phyloP scores from a whole-genome alignment of 2,329 filamentous ascomycete species.

The Penicillium capsulatum region DNA sequence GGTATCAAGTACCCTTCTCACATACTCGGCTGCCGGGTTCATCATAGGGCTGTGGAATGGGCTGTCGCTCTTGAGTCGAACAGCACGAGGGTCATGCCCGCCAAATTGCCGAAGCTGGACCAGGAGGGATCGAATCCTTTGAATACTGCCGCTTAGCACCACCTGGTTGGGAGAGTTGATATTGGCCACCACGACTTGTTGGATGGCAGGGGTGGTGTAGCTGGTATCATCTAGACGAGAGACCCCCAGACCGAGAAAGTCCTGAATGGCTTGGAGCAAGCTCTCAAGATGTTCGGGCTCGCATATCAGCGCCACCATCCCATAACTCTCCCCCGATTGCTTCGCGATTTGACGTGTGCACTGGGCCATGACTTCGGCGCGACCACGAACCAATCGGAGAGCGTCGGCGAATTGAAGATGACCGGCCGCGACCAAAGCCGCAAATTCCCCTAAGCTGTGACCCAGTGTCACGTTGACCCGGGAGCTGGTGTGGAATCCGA shows the following conservation, averaged over 20 bases:
- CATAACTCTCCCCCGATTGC: constrained; percentile 73
- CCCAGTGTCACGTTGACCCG: constrained; percentile 79
- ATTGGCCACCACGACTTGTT: constrained; percentile 87
- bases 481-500: constrained; percentile 66
- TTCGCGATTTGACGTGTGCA: constrained; percentile 65
- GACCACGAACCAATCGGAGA: constrained; percentile 67
- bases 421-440: constrained; percentile 79
- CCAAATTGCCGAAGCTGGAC: constrained; percentile 83
- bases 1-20: constrained; percentile 64
- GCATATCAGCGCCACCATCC: constrained; percentile 90
- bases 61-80: constrained; percentile 78
- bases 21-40: constrained; percentile 72
- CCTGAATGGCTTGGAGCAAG: constrained; percentile 69
- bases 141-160: constrained; percentile 82
- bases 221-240: constrained; percentile 64
- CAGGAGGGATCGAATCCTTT: constrained; percentile 73
- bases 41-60: constrained; percentile 92
- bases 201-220: constrained; percentile 67
- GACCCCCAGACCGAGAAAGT: constrained; percentile 68
- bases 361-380: constrained; percentile 78
- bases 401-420: constrained; percentile 75
- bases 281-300: constrained; percentile 69
- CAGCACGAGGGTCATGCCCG: constrained; percentile 84
- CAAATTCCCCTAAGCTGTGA: constrained; percentile 90
- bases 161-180: constrained; percentile 97